These are phyloP conservation scores for Purpureocillium takamizusanense DNA, from an alignment of 2,329 filamentous ascomycete genomes.

Conservation along the genomic window DNA sequence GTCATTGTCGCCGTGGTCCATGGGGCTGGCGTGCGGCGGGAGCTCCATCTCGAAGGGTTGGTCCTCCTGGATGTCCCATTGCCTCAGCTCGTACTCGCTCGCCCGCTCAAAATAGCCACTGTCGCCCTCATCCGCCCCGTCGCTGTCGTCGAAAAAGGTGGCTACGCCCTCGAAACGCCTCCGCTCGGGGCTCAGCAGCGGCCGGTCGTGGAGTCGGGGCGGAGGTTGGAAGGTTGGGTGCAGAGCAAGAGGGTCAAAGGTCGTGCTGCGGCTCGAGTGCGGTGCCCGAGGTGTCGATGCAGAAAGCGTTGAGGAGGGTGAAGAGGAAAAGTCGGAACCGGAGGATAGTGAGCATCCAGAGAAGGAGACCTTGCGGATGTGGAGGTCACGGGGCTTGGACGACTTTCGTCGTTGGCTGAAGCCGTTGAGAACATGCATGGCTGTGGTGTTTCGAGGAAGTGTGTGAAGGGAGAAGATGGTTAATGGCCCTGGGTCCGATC, in stretches of 20 bases:
- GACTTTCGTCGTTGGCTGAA: slow-evolving; percentile 26
- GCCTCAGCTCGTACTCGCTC: slow-evolving; percentile 9
- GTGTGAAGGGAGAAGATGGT: too few relatives aligned
- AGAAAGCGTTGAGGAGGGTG: slow-evolving; percentile 17
- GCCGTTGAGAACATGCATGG: slow-evolving; percentile 27
- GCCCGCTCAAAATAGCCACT: slow-evolving; percentile 16
- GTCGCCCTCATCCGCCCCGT: slow-evolving; percentile 12
- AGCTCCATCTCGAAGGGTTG: slow-evolving; percentile 14
- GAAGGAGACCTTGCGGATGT: slow-evolving; percentile 32
- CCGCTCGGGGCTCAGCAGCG: slow-evolving; percentile 16
- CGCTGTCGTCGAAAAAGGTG: slow-evolving; percentile 19
- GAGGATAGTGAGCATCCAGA: slow-evolving; percentile 29
- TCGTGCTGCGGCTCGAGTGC: slow-evolving; percentile 11
- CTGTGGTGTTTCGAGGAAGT: too few relatives aligned
- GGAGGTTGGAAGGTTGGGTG: slow-evolving; percentile 27
- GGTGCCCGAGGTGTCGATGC: slow-evolving; percentile 17
- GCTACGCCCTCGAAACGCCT: slow-evolving; percentile 12
- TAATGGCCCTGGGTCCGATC: too few relatives aligned
- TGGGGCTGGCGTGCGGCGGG: slow-evolving; percentile 17
- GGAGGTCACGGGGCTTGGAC: slow-evolving; percentile 24
- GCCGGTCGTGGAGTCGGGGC: slow-evolving; percentile 25
- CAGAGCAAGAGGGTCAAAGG: slow-evolving; percentile 22
- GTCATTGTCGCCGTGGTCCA: slow-evolving; percentile 14
- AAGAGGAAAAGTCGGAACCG: slow-evolving; percentile 23
- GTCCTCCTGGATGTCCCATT: too few relatives aligned